Evolutionary conservation across 129 eudicot genomes (phyloP).

Genomic region (Apium graveolens): DNA sequence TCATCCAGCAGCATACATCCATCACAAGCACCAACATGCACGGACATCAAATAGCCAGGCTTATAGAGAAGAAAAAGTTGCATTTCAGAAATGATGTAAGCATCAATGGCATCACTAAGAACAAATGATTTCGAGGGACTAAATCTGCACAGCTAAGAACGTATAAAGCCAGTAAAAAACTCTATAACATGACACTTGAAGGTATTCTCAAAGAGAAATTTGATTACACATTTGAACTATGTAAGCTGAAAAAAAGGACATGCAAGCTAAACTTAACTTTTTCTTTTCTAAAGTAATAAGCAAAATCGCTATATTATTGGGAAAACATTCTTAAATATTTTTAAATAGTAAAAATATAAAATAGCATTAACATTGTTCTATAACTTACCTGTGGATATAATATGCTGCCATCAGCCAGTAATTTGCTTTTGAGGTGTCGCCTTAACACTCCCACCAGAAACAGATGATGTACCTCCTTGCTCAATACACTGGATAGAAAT

Average conservation of each 20-base stretch:
- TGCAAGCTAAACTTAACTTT: neutral
- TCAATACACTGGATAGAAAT: constrained; percentile 57
- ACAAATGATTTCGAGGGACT: neutral
- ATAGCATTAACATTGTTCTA: constrained; percentile 2
- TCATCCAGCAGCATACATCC: neutral
- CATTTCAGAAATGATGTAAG: neutral
- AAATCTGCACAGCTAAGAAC: neutral
- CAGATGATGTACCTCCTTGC: constrained; percentile 68
- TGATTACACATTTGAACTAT: neutral
- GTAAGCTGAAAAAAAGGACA: neutral
- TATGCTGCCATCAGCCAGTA: constrained; percentile 11
- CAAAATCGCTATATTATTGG: neutral
- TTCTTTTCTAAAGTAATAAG: neutral
- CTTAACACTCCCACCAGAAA: constrained; percentile 25
- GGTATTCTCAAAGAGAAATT: neutral
- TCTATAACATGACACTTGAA: neutral
- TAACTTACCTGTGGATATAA: neutral
- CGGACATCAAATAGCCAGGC: neutral
- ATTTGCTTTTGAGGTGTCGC: constrained; percentile 26
- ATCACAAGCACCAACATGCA: neutral
- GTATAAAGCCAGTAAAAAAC: neutral
- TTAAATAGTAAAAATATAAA: neutral
- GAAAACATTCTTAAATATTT: neutral
- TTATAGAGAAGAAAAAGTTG: neutral
- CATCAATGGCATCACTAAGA: neutral